Evolutionary conservation across 805 yeast species (phyloP).

Genomic region (Saturnispora zaruensis): DNA sequence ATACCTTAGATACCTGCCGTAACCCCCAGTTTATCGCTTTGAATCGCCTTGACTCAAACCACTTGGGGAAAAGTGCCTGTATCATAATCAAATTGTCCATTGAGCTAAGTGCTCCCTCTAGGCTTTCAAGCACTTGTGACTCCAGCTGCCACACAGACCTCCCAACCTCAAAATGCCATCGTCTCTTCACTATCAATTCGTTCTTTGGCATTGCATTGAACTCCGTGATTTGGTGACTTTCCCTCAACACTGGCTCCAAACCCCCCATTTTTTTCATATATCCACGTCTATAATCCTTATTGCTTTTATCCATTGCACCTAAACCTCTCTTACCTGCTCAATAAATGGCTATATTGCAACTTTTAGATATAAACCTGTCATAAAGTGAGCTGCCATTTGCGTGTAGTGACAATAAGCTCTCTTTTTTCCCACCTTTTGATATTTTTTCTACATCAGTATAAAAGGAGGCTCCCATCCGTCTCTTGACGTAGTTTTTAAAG

Average conservation of each 20-base stretch:
- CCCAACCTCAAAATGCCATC: background rate
- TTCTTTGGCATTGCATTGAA: background rate
- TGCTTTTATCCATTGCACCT: background rate
- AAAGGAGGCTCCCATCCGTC: background rate
- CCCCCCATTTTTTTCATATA: background rate
- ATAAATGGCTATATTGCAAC: background rate
- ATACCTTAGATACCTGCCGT: conserved; percentile 22
- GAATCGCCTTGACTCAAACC: conserved; percentile 5
- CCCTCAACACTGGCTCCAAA: background rate
- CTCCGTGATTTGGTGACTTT: background rate
- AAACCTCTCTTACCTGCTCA: background rate
- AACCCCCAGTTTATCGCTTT: conserved; percentile 15
- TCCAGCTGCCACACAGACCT: background rate
- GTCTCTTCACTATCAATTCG: background rate
- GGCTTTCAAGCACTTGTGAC: conserved; percentile 10
- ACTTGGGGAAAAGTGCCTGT: conserved; percentile 21
- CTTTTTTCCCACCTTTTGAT: conserved; percentile 16
- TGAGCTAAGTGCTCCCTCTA: conserved; percentile 21
- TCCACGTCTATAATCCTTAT: background rate
- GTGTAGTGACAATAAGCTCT: background rate
- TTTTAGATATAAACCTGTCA: background rate
- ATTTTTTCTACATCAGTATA: background rate
- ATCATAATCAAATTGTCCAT: conserved; percentile 25
- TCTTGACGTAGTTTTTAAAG: conserved; percentile 5
- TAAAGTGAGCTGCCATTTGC: background rate